A percentile compares a stretch with the other conserved stretches of the same genome.
Conservation (phyloP, 2,329 filamentous ascomycete genomes). For the Mycocentrospora acerina region DNA sequence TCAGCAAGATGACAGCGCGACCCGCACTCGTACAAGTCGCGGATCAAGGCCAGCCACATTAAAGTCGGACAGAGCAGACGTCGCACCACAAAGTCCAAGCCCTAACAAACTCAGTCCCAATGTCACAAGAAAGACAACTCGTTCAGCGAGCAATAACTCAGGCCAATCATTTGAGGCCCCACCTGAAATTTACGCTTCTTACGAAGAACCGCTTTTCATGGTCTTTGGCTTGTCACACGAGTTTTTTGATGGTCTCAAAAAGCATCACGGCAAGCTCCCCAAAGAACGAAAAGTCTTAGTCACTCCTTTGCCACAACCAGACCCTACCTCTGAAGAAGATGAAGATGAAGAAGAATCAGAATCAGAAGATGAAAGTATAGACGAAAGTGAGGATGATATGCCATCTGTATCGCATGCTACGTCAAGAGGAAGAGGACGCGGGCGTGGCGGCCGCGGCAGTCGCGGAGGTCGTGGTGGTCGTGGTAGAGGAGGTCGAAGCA, state of each 20-base stretch:
- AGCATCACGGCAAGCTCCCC: slow-evolving; percentile 27
- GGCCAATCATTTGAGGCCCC: slow-evolving; percentile 33
- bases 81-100: slow-evolving; percentile 26
- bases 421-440: slow-evolving; percentile 24
- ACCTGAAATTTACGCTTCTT: slow-evolving; percentile 34
- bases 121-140: slow-evolving; percentile 36
- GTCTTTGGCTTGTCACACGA: slow-evolving; percentile 37
- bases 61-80: slow-evolving; percentile 30
- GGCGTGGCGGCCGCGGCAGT: slow-evolving; percentile 30
- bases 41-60: slow-evolving; percentile 31
- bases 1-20: slow-evolving; percentile 34
- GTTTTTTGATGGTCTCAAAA: slow-evolving; percentile 35
- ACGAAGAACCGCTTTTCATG: slow-evolving; percentile 34
- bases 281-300: slow-evolving; percentile 22
- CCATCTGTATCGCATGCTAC: slow-evolving; percentile 19
- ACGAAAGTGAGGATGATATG: slow-evolving; percentile 27
- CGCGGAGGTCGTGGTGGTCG: slow-evolving; percentile 30
- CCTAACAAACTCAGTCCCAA: slow-evolving; percentile 27
- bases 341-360: slow-evolving; percentile 22
- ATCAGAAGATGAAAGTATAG: slow-evolving; percentile 20
- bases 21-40: slow-evolving; percentile 37
- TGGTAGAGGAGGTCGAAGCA: slow-evolving; percentile 28
- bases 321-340: slow-evolving; percentile 19
- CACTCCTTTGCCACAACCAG: slow-evolving; percentile 11
- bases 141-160: slow-evolving; percentile 39